phyloP scores from a whole-genome alignment of 495 filamentous ascomycete species.

The Podospora conica region DNA sequence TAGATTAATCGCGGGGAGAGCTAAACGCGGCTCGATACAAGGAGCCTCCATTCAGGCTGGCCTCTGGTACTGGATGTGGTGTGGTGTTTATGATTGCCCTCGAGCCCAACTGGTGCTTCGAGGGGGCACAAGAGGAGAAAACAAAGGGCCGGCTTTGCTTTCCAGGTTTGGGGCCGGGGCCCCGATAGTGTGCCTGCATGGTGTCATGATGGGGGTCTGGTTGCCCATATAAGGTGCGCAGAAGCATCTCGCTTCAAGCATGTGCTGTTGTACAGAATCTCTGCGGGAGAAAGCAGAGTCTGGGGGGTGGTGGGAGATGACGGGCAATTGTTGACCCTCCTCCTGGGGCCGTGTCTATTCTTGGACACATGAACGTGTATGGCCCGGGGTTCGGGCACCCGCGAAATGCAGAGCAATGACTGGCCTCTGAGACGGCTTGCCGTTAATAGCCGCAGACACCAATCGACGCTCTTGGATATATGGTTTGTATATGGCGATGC shows the following conservation, averaged over 20 bases:
- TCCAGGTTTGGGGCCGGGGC: slow-evolving; percentile 1
- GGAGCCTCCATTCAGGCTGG: slow-evolving; percentile 10
- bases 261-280: not conserved
- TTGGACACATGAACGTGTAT: slow-evolving; percentile 3
- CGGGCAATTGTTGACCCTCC: slow-evolving; percentile 1
- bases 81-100: not conserved
- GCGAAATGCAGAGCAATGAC: slow-evolving; percentile 2
- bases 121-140: not conserved
- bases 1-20: slow-evolving; percentile 10
- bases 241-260: not conserved
- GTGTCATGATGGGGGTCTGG: not conserved
- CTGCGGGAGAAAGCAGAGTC: slow-evolving; percentile 1
- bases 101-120: not conserved
- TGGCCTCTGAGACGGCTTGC: slow-evolving; percentile 6
- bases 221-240: not conserved
- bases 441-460: slow-evolving; percentile 12
- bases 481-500: slow-evolving; percentile 3
- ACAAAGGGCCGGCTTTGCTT: too few species aligned
- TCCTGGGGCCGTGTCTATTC: slow-evolving; percentile 2
- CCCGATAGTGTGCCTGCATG: slow-evolving; percentile 5
- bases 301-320: slow-evolving; percentile 3
- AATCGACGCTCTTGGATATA: slow-evolving; percentile 8
- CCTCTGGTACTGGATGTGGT: not conserved
- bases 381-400: slow-evolving; percentile 1
- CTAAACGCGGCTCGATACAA: slow-evolving; percentile 13